phyloP scores from a whole-genome alignment of 768 basidiomycete genomes.

The Suillus sp. region DNA sequence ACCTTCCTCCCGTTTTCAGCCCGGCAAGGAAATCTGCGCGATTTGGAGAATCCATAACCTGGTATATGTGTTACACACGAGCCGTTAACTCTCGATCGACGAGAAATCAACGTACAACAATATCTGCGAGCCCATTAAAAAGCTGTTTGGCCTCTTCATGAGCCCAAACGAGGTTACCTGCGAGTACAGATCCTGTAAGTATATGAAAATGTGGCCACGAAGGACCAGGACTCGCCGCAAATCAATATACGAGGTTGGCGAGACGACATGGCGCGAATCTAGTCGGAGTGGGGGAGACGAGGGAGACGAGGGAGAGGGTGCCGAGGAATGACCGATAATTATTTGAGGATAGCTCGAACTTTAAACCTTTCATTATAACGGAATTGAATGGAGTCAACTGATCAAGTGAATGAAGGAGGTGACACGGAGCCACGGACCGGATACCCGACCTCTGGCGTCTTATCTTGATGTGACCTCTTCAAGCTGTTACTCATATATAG shows the following conservation, averaged over 20 bases:
- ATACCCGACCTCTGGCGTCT: not conserved
- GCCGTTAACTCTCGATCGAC: not conserved
- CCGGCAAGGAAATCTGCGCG: conserved; percentile 71
- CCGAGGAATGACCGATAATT: not conserved
- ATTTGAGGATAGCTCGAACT: not conserved
- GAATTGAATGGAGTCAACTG: conserved; percentile 1
- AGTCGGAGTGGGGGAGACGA: not conserved
- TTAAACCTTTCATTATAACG: not conserved
- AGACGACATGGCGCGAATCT: conserved; percentile 18
- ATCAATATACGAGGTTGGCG: conserved; percentile 33
- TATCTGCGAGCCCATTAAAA: conserved; percentile 67
- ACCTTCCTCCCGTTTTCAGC: conserved; percentile 69
- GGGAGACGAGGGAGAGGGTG: not conserved
- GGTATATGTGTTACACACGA: not conserved
- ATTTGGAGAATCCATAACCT: conserved; percentile 59
- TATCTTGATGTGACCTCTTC: not conserved
- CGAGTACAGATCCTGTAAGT: not conserved
- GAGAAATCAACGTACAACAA: conserved; percentile 62
- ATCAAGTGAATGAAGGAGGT: not conserved
- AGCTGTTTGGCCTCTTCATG: conserved; percentile 69
- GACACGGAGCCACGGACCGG: not conserved
- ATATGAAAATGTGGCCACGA: not conserved
- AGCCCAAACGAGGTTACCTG: conserved; percentile 80
- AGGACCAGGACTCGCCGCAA: conserved; percentile 31
- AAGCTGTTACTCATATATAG: not conserved